Evolutionary conservation across 129 eudicot genomes (phyloP), one percentile per base, ranked within the genome.

Genomic region (Solidago caesia): DNA sequence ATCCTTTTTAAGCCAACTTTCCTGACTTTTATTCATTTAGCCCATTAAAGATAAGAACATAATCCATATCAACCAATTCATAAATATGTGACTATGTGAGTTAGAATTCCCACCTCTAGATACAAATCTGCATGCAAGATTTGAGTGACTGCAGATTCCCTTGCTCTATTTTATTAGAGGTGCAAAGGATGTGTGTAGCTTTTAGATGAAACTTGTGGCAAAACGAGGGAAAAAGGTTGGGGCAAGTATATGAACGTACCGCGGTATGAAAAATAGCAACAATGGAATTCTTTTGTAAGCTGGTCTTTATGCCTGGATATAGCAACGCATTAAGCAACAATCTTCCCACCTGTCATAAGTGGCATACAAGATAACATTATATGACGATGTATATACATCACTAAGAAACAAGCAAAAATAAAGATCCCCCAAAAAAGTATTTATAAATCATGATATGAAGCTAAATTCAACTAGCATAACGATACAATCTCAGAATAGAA

Each of bases 291-390:
- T 91, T 95, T 82, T 86, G 96, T 83, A 82, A 1, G 73, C 61
- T 91, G 51, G 96, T 91, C 82, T 91, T 95, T 87, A 95, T 91
- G 77, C 97, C 97, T 46, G 94, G 87, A 71, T 95, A 95, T 70
- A 95, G 48, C 79, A 84, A 81, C 15, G 97, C 99, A 68, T 95
- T 95, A 51, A 95, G 99, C 85, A 87, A 61, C 79, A 95, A 51
- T 70, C 72, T 95, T 48, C 99, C 99, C 53, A 91, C 97, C 99
- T 95, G 86, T 82, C 80, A 83, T 58, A 44, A 64, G 61, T 25
- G 73, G 70, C 52, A 71, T 53, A 53, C 51, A 52, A 45, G 33
- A 63, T 45, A 3, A 41, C 41, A 1, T 33, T 8, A 41, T 44
- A 72, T 42, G 21, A 21, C 21, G 0, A 21, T 21, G 21, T 21